Evolutionary conservation across 2,329 filamentous ascomycete species (phyloP), one percentile per base, ranked within the genome.

Genomic region (Pyrenophora seminiperda): DNA sequence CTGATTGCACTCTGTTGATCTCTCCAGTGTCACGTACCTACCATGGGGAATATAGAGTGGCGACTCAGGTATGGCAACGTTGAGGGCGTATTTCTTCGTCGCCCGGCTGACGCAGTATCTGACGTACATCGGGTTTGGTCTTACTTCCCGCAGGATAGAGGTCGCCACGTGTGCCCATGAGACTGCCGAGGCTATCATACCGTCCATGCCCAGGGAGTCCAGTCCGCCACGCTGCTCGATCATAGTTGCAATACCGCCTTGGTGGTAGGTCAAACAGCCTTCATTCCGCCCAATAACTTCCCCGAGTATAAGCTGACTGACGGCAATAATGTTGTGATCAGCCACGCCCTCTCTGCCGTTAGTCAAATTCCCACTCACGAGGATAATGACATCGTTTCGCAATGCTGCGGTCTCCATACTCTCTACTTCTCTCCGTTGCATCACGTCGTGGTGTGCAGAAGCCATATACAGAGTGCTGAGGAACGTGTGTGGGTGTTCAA

Each of bases 401-500:
- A 74, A 59, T 4, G 61, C 61, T 5, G 62, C 41, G 4, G 69
- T 71, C 32, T 65, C 59, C 2, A 70, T 36, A 41, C 68, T 73
- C 41, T 73, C 68, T 2, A 56, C 29, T 10, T 40, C 17, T 1
- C 49, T 44, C 3, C 62, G 58, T 5, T 61, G 33, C 14, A 72
- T 54, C 2, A 67, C 66, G 42, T 74, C 72, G 10, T 64, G 47
- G 37, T 74, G 67, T 6, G 66, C 62, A 1, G 71, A 66, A 6
- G 72, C 67, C 29, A 71, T 61, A 46, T 66, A 68, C 9, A 75
- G 56, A 0, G 71, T 74, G 33, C 71, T 73, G 2, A 75, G 63
- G 36, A 71, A 75, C 1, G 71, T 66, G 17, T 73, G 70, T 9
- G 65, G 58, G 7, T 66, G 53, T 10, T 61, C 59, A 24, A 73